phyloP scores from a whole-genome alignment of 2,329 filamentous ascomycete genomes.

The Exophiala phaeomuriformis region DNA sequence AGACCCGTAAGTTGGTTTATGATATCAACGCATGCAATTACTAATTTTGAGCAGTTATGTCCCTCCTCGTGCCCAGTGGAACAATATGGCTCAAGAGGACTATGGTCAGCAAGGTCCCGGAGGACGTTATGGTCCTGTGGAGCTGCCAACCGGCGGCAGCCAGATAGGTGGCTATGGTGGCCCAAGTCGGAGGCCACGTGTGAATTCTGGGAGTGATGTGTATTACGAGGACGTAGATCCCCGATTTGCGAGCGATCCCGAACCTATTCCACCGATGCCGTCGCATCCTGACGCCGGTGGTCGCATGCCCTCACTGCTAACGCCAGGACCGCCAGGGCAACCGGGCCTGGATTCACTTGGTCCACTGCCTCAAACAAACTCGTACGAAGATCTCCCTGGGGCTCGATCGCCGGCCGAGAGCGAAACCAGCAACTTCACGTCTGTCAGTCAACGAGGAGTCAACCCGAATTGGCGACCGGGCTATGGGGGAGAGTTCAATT shows the following conservation, averaged over 20 bases:
- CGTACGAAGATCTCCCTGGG: constrained; percentile 58
- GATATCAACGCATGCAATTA: background rate
- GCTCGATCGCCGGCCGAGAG: constrained; percentile 67
- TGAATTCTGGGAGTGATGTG: constrained; percentile 32
- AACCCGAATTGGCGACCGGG: constrained; percentile 78
- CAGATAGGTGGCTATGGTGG: constrained; percentile 40
- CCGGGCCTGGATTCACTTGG: constrained; percentile 12
- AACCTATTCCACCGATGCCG: constrained; percentile 22
- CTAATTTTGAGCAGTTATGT: constrained; percentile 32
- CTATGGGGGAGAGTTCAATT: constrained; percentile 32
- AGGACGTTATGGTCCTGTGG: constrained; percentile 31
- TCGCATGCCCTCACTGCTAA: constrained; percentile 33
- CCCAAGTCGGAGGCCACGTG: constrained; percentile 26
- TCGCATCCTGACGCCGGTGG: constrained; percentile 25
- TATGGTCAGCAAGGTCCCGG: constrained; percentile 13
- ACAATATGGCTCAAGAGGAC: constrained; percentile 11
- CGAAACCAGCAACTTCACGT: constrained; percentile 80
- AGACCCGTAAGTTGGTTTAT: constrained; percentile 18
- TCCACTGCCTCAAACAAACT: constrained; percentile 26
- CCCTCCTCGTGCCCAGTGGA: constrained; percentile 42
- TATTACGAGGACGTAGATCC: constrained; percentile 96
- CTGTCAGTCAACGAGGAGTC: constrained; percentile 76
- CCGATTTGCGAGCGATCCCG: constrained; percentile 58
- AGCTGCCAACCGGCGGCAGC: constrained; percentile 41
- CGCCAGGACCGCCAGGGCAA: constrained; percentile 30